Conservation (phyloP, 345 rosid genomes). For the Aquilaria yunnanensis region DNA sequence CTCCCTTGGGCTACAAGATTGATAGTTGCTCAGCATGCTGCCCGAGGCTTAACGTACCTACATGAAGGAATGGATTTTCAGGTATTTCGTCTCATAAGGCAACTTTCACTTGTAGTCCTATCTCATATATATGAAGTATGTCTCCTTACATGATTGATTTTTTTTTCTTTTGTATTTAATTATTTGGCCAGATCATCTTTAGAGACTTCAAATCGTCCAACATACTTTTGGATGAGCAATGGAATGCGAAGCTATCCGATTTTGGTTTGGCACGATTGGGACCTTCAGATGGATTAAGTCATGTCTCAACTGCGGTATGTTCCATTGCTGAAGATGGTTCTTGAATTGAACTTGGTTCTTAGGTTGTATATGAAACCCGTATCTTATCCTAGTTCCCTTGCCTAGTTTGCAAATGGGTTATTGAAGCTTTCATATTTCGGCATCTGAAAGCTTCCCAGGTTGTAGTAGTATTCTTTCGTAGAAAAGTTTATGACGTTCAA, state of each 20-base stretch:
- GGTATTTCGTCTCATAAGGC: conserved; percentile 31
- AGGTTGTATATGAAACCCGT: not conserved
- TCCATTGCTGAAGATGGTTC: not conserved
- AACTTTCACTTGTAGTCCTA: not conserved
- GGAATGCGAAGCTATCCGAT: conserved; percentile 94
- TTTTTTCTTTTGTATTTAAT: conserved; percentile 1
- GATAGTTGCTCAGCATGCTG: conserved; percentile 81
- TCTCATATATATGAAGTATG: not conserved
- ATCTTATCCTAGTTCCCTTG: not conserved
- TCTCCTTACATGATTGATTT: not conserved
- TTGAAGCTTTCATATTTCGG: too few species aligned
- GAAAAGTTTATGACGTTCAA: not conserved
- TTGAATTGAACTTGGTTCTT: not conserved
- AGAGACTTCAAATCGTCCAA: conserved; percentile 96
- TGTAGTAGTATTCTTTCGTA: not conserved
- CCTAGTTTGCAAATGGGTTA: not conserved
- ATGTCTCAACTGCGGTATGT: conserved; percentile 86
- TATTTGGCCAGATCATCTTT: conserved; percentile 64
- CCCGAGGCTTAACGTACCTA: conserved; percentile 81
- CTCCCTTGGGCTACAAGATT: conserved; percentile 76
- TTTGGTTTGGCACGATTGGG: conserved; percentile 96
- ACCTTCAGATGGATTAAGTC: conserved; percentile 83
- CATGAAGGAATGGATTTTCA: conserved; percentile 97
- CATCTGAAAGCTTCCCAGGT: not conserved
- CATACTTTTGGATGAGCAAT: conserved; percentile 80